Percentiles rank a stretch among this genome's conserved stretches.
phyloP scores from a whole-genome alignment of 176 grass and related monocot genomes.

The Bonia amplexicaulis region DNA sequence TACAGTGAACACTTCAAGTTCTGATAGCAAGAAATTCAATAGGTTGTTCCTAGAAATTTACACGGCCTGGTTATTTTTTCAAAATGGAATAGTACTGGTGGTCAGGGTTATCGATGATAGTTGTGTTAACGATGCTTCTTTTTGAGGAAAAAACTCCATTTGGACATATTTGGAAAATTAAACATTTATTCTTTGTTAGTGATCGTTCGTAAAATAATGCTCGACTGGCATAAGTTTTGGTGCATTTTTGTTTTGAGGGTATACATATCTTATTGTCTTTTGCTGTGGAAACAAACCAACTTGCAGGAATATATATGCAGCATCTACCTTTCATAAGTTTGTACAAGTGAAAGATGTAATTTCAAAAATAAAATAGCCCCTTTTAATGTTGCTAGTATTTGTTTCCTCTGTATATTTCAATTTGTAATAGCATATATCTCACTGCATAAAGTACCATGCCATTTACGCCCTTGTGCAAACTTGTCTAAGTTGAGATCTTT shows the following conservation, averaged over 20 bases:
- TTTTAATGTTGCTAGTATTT: not conserved
- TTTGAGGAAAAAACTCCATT: too few relatives aligned
- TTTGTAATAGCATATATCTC: not conserved
- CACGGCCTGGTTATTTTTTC: not conserved
- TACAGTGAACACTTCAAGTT: not conserved
- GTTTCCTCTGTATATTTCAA: not conserved
- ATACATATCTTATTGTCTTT: not conserved
- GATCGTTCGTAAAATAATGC: not conserved
- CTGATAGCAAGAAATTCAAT: not conserved
- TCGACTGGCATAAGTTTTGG: not conserved
- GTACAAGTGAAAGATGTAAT: not conserved
- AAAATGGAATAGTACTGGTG: not conserved
- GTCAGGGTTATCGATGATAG: not conserved
- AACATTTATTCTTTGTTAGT: not conserved
- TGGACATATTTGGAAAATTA: too few relatives aligned
- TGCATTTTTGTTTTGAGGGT: not conserved
- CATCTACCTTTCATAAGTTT: not conserved
- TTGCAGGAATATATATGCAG: not conserved
- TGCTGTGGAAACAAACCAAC: not conserved
- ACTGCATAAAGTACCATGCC: not conserved
- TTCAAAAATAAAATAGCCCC: not conserved
- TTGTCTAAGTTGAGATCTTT: not conserved
- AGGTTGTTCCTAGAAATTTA: not conserved
- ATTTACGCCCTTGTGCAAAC: not conserved
- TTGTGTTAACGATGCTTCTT: not conserved